phyloP scores from a whole-genome alignment of 2,329 filamentous ascomycete genomes.

The Ceratocystis variospora region DNA sequence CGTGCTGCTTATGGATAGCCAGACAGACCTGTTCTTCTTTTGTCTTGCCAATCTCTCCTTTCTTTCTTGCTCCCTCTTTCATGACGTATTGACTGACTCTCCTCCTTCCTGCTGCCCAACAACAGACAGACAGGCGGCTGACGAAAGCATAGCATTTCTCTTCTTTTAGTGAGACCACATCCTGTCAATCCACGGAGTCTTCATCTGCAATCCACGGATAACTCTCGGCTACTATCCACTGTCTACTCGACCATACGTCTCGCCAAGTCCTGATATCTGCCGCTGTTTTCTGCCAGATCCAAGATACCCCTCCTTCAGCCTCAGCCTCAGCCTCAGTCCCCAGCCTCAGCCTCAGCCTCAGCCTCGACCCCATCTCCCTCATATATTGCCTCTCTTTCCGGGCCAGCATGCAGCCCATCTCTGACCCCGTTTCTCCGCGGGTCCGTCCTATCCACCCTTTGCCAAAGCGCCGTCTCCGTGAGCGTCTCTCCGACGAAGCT shows the following conservation, averaged over 20 bases:
- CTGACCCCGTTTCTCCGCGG: slow-evolving; percentile 52
- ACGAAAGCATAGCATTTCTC: no score
- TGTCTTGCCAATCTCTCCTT: background rate
- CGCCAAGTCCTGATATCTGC: no score
- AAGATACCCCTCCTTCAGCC: background rate
- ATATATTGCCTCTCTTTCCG: background rate
- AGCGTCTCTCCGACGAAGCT: slow-evolving; percentile 72
- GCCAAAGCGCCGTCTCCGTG: slow-evolving; percentile 75
- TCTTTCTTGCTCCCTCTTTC: background rate
- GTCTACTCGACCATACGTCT: no score
- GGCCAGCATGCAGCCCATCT: slow-evolving; percentile 25
- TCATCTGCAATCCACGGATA: background rate
- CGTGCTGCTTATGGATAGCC: background rate
- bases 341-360: background rate
- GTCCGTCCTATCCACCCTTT: slow-evolving; percentile 81
- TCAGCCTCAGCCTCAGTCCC: background rate
- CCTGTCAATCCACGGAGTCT: background rate
- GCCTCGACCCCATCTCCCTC: background rate
- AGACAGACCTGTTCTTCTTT: background rate
- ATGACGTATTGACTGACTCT: background rate
- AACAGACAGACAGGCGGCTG: background rate
- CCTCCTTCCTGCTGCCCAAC: background rate
- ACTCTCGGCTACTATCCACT: no score
- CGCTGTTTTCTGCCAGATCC: background rate
- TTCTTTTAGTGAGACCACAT: background rate